Conservation (phyloP, 176 grass and related monocot genomes). For the Zoysia pacifica region DNA sequence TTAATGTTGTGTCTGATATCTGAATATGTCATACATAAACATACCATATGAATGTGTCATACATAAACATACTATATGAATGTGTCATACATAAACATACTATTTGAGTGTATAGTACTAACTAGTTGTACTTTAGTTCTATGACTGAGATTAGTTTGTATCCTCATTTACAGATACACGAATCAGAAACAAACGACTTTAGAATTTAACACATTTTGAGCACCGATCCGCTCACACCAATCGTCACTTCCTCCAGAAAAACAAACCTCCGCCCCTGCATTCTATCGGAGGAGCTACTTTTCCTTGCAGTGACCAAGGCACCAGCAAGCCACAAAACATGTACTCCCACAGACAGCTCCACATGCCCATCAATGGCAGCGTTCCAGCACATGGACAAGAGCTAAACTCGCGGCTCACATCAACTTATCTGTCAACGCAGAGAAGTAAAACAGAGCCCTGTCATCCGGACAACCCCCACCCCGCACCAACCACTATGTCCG, state of each 20-base stretch:
- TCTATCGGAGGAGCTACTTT: neutral
- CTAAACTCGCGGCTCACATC: constrained; percentile 22
- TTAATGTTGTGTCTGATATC: no score
- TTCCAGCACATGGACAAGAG: constrained; percentile 19
- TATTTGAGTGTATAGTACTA: no score
- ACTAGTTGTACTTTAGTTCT: no score
- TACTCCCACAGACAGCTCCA: neutral
- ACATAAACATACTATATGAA: no score
- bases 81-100: no score
- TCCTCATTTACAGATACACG: neutral
- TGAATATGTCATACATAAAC: no score
- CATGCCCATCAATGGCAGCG: constrained; percentile 6
- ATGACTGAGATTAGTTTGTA: neutral
- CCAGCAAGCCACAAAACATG: constrained; percentile 10
- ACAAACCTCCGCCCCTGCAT: constrained; percentile 3
- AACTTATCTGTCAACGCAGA: constrained; percentile 8
- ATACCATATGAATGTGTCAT: no score
- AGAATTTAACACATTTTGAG: constrained; percentile 13
- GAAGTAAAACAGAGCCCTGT: constrained; percentile 24
- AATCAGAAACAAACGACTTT: neutral
- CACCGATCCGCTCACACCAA: neutral
- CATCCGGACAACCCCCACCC: constrained; percentile 19
- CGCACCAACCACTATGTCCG: constrained; percentile 43
- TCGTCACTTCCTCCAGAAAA: constrained; percentile 26
- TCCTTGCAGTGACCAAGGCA: neutral